phyloP scores from a whole-genome alignment of 148 eudicot species.

The Pouteria glomerata region DNA sequence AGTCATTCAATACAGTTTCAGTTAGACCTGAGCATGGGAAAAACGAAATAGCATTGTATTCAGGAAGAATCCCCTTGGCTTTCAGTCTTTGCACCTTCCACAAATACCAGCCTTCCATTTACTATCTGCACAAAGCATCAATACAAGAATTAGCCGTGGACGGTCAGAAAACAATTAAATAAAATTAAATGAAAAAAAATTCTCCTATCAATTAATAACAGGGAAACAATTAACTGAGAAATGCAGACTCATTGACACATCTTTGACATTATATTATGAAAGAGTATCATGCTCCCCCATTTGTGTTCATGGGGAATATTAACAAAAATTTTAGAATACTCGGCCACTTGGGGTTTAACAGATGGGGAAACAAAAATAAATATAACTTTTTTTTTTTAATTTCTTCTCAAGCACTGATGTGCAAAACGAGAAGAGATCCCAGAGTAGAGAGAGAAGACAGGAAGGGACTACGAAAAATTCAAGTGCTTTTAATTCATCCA shows the following conservation, averaged over 20 bases:
- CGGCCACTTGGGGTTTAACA: too few species aligned
- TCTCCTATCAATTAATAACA: not conserved
- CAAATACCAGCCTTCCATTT: conserved; percentile 3
- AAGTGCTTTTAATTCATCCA: too few species aligned
- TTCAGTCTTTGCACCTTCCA: conserved; percentile 1
- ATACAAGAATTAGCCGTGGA: not conserved
- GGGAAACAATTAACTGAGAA: not conserved
- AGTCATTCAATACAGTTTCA: not conserved
- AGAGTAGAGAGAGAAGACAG: too few species aligned
- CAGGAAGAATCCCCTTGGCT: not conserved
- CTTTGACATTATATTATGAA: not conserved
- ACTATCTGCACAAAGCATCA: not conserved
- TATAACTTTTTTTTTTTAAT: too few species aligned
- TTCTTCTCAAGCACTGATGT: too few species aligned
- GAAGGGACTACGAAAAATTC: too few species aligned
- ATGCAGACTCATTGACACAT: too few species aligned
- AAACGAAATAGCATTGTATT: not conserved
- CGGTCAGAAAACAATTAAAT: not conserved
- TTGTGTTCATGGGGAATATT: not conserved
- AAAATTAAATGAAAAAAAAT: too few species aligned
- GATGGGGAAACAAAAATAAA: too few species aligned
- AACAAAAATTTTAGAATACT: too few species aligned
- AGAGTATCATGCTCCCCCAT: not conserved
- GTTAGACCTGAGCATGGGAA: not conserved
- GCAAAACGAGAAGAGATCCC: too few species aligned